Base-by-base conservation (phyloP, 164 flowering plant genomes). In the Dillenia suffruticosa region DNA sequence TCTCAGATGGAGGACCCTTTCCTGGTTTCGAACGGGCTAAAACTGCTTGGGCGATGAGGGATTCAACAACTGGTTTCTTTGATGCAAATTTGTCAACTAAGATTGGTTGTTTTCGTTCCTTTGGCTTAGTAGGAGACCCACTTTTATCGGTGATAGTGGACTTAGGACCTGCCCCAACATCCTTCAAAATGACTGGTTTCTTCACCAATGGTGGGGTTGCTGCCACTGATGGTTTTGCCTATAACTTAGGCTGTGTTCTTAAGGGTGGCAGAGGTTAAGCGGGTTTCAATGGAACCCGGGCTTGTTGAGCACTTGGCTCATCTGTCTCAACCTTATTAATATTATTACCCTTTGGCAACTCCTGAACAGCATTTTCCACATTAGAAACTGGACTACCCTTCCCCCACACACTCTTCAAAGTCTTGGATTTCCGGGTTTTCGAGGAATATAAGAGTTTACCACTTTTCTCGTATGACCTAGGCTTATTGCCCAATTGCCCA, bases 401-500 rank as follows among this genome's bases (percentile, higher is more conserved):
- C 61, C 84, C 58, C 98, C 98, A 93, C 5, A 93, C 97, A 72
- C 94, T 90, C 80, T 90, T 92, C 67, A 72, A 58, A 44, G 92
- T 65, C 56, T 82, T 83, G 24, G 86, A 24, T 63, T 80, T 88
- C 58, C 63, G 58, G 60, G 49, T 53, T 6, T 46, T 51, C 0
- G 47, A 61, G 3, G 77, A 60, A 75, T 75, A 74, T 48, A 55
- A 69, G 0, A 68, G 56, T 62, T 58, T 72, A 48, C 68, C 66
- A 57, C 46, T 64, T 53, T 59, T 79, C 1, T 54, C 40, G 56
- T 55, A 63, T 65, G 73, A 12, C 51, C 15, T 64, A 49, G 65
- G 67, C 48, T 63, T 14, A 76, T 47, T 26, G 75, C 40, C n/a
- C 73, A 59, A 72, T 59, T 82, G 67, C 65, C 64, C 75, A 19